Conservation (phyloP, 2,329 filamentous ascomycete species). For the Colletotrichum scovillei region DNA sequence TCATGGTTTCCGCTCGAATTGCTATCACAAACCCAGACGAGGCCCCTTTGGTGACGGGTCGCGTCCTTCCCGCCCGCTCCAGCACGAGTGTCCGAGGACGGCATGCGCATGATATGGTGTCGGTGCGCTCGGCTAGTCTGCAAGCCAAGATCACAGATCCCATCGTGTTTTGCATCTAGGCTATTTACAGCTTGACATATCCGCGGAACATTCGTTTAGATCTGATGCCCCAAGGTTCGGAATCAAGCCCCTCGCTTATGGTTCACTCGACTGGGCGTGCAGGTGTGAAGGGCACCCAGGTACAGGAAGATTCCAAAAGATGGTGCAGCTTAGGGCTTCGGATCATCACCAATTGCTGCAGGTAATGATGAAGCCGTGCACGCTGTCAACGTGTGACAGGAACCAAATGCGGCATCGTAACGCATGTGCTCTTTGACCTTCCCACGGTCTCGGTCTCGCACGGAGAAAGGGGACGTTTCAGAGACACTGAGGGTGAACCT, state of each 20-base stretch:
- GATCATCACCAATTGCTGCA: not conserved
- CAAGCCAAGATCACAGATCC: not conserved
- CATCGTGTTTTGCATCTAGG: not conserved
- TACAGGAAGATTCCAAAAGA: not conserved
- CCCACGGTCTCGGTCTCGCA: not conserved
- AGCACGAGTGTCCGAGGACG: not conserved
- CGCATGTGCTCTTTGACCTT: not conserved
- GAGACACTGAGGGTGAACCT: not conserved
- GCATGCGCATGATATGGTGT: not conserved
- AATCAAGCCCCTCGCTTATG: not conserved
- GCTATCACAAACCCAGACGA: not conserved
- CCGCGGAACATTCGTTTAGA: too few relatives aligned
- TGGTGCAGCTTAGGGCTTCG: not conserved
- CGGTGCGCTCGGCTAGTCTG: not conserved
- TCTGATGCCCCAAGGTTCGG: not conserved
- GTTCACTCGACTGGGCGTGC: not conserved
- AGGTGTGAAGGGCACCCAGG: not conserved
- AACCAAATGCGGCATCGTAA: not conserved
- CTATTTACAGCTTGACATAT: not conserved
- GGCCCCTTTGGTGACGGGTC: not conserved
- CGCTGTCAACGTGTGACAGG: slow-evolving; percentile 4
- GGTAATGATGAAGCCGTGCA: not conserved
- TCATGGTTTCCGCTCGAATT: not conserved
- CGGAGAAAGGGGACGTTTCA: not conserved
- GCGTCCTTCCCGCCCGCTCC: not conserved